A percentile compares a stretch with the other conserved stretches of the same genome.
Conservation (phyloP, 495 filamentous ascomycete species). For the Penicillium cataractarum region DNA sequence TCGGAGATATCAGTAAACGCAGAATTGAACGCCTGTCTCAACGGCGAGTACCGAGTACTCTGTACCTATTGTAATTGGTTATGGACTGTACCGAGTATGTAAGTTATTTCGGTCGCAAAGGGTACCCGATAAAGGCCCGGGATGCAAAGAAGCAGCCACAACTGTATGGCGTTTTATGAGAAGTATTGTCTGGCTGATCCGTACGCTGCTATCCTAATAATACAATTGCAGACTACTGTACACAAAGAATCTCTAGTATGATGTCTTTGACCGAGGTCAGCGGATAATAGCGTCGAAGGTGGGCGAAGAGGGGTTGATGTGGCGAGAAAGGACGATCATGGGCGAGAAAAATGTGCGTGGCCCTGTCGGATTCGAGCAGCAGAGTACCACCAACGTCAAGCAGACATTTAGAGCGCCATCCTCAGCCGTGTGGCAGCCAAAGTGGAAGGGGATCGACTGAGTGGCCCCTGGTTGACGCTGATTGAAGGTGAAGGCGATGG, state of each 20-base stretch:
- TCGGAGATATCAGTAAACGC: neutral
- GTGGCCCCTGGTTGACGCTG: conserved; percentile 9
- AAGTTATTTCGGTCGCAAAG: neutral
- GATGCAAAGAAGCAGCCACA: neutral
- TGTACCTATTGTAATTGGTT: neutral
- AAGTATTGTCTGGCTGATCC: neutral
- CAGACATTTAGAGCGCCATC: conserved; percentile 3
- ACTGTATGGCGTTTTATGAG: neutral
- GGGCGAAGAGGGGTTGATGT: conserved; percentile 1
- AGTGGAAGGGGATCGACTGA: conserved; percentile 20
- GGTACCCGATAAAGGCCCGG: neutral
- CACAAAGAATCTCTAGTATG: neutral
- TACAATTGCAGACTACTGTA: no score
- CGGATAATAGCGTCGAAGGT: neutral
- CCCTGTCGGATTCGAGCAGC: neutral
- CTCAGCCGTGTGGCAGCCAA: conserved; percentile 21
- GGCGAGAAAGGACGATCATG: conserved; percentile 5
- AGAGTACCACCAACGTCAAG: neutral
- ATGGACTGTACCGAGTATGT: neutral
- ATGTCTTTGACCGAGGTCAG: neutral
- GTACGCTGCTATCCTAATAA: no score
- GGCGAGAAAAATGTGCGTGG: neutral
- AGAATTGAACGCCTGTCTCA: neutral
- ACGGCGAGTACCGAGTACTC: neutral
- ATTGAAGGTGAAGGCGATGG: conserved; percentile 5